A percentile compares a stretch with the other conserved stretches of the same genome.
phyloP scores from a whole-genome alignment of 257 asterid species.

The Jaltomata sinuosa region DNA sequence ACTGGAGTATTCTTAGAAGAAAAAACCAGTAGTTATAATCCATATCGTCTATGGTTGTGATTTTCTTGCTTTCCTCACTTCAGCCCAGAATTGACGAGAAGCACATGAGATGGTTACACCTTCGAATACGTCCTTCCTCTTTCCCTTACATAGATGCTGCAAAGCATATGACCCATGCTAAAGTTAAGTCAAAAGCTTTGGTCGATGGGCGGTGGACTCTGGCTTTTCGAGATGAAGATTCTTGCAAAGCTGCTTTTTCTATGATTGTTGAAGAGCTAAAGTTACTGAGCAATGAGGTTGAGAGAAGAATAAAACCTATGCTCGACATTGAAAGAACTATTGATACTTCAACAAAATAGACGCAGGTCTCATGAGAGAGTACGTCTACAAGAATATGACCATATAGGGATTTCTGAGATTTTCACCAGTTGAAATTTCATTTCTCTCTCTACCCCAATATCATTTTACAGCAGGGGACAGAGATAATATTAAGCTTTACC shows the following conservation, averaged over 20 bases:
- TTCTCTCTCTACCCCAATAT: slow-evolving; percentile 1
- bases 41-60: background rate
- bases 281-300: slow-evolving; percentile 46
- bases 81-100: slow-evolving; percentile 87
- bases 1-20: background rate
- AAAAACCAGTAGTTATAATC: background rate
- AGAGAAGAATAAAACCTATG: slow-evolving; percentile 52
- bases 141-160: slow-evolving; percentile 46
- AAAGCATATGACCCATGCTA: slow-evolving; percentile 33
- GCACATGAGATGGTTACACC: slow-evolving; percentile 89
- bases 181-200: slow-evolving; percentile 54
- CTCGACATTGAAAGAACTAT: slow-evolving; percentile 35
- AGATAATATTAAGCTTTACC: slow-evolving; percentile 24
- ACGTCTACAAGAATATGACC: slow-evolving; percentile 23
- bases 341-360: slow-evolving; percentile 12
- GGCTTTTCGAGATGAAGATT: slow-evolving; percentile 77
- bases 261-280: slow-evolving; percentile 72
- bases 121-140: slow-evolving; percentile 77
- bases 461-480: slow-evolving; percentile 17
- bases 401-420: slow-evolving; percentile 14
- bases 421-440: slow-evolving; percentile 5
- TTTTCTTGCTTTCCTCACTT: slow-evolving; percentile 10
- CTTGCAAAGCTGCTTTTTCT: slow-evolving; percentile 52
- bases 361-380: slow-evolving; percentile 24
- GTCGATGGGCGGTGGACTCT: slow-evolving; percentile 97